Conservation (phyloP, 2,329 filamentous ascomycete genomes). For the Neopestalotiopsis clavispora region DNA sequence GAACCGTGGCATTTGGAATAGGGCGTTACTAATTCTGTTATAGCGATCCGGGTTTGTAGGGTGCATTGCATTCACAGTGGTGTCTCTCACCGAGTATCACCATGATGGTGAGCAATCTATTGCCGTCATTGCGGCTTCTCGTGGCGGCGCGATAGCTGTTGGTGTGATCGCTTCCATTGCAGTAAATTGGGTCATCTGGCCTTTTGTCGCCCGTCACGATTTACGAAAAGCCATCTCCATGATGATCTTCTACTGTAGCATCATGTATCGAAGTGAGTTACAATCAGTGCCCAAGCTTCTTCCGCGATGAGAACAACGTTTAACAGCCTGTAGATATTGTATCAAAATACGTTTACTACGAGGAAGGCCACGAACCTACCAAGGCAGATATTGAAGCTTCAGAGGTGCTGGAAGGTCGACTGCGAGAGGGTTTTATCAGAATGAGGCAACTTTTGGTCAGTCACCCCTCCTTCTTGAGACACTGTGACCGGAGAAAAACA, state of each 20-base stretch:
- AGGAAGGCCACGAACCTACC: constrained; percentile 56
- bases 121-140: constrained; percentile 47
- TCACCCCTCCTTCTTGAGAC: neutral
- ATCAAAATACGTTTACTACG: constrained; percentile 63
- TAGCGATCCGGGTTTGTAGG: constrained; percentile 62
- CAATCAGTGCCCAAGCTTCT: neutral
- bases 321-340: constrained; percentile 45
- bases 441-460: constrained; percentile 58
- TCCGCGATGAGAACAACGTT: neutral
- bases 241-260: constrained; percentile 62
- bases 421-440: constrained; percentile 65
- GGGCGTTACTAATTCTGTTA: neutral
- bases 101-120: constrained; percentile 38
- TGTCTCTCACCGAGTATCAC: constrained; percentile 50
- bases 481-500: neutral
- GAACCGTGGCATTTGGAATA: neutral
- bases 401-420: constrained; percentile 61
- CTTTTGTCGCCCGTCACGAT: constrained; percentile 64
- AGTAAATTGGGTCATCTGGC: constrained; percentile 66
- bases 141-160: constrained; percentile 56
- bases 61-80: constrained; percentile 60
- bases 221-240: constrained; percentile 58
- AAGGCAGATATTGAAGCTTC: constrained; percentile 55
- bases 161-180: constrained; percentile 58
- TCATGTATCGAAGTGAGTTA: constrained; percentile 57